Evolutionary conservation across 78 protist genomes (phyloP), one percentile per base, ranked within the genome.

Genomic region (Dictyostelium brefeldianum): DNA sequence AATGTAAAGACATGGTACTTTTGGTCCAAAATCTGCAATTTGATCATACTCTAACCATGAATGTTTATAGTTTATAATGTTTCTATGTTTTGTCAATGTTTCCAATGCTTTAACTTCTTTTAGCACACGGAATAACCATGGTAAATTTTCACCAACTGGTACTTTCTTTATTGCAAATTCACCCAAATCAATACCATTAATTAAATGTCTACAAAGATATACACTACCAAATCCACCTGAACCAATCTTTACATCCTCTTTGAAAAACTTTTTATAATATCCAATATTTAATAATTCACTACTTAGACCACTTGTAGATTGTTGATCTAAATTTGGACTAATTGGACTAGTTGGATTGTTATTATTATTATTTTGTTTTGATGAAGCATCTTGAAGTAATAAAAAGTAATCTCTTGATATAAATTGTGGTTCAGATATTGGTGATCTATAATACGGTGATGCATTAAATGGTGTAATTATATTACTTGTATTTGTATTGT

Each of bases 151-250:
- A 14, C 97, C 97, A 17, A 96, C 95, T 8, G 97, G 92, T 53
- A 96, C 96, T 47, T 89, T 79, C 50, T 96, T 96, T 14, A 93
- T 79, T 11, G 96, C 97, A 89, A 82, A 96, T n/a, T 62, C 70
- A 5, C 97, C 97, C 46, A 96, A 75, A 53, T 82, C 94, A 22
- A 93, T 65, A n/a, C 80, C 80, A 41, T 92, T 79, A 14, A 96
- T 85, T 36, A 90, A 77, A 79, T 96, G 97, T 71, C 91, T 27
- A 67, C 91, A 85, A 17, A 74, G 59, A 65, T 57, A 85, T 6
- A 93, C 96, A 10, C 89, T 83, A 70, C 96, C 96, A 57, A 93
- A 93, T 25, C 96, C 92, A 36, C 96, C 95, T 5, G 90, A 70
- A 12, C 95, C 95, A 51, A 91, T 91, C 73, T 91, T 91, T 54